Evolutionary conservation across 2,329 filamentous ascomycete species (phyloP), one percentile per base, ranked within the genome.

Genomic region (Coniosporium tulheliwenetii): DNA sequence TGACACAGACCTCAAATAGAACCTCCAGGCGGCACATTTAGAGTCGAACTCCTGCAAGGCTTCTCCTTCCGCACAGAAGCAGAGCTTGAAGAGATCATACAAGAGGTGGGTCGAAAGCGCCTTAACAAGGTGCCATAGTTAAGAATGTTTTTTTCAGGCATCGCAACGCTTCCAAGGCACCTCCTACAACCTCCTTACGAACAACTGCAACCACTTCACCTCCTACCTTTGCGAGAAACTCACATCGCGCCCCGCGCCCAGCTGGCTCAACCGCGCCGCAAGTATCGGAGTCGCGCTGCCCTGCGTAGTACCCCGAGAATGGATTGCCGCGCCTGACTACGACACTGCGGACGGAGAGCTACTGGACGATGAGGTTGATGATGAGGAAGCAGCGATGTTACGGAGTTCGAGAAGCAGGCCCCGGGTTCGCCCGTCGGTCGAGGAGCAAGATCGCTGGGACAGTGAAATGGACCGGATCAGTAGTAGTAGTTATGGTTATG

Each of bases 201-300:
- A 77, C 50, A 93, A 93, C 59, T 93, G 85, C 70, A 93, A 93
- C 57, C 85, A 93, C 57, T 93, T 93, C 57, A 89, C 84, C 2
- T 77, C 76, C 14, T 76, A 81, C 51, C 70, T 93, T 13, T 86
- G 81, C 59, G 68, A 79, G 55, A 74, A 73, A 48, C 69, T 93
- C 41, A 89, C 82, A 2, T 75, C 78, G 5, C 71, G 74, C 37
- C 65, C 76, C 1, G 81, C 81, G 0, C 85, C 85, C 0, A 62
- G 60, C 13, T 93, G 84, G 81, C 64, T 93, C 41, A 93, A 93
- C 53, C 74, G 85, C 41, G 85, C 85, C 1, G 85, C 85, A n/a
- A 80, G 74, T 49, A 84, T 93, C 46, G 85, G 85, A 33, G 72
- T 87, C 39, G 81, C 81, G 10, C 60, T 93, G 31, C 85, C 85